These are phyloP conservation scores for Styphnolobium japonicum DNA, from an alignment of 306 rosid genomes.

Conservation along the genomic window DNA sequence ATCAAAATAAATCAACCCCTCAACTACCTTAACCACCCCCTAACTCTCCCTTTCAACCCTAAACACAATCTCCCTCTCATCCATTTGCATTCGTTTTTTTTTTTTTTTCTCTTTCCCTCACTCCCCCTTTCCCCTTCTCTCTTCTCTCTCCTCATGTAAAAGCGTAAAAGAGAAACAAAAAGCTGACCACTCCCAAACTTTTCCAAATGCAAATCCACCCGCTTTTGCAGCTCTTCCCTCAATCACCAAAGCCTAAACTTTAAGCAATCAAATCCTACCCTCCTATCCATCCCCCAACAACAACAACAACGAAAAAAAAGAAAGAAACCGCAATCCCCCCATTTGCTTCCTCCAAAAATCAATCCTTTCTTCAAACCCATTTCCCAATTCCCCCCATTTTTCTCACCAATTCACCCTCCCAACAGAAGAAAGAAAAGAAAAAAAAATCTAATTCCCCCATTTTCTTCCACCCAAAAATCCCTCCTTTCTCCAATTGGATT, in stretches of 20 bases:
- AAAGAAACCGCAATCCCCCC: neutral
- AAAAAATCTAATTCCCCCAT: neutral
- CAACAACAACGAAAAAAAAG: neutral
- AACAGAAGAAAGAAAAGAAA: neutral
- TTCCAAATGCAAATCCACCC: constrained; percentile 37
- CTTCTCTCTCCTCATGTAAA: constrained; percentile 11
- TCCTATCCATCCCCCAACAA: neutral
- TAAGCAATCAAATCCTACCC: constrained; percentile 35
- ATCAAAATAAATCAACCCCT: constrained; percentile 10
- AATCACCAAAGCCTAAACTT: constrained; percentile 39
- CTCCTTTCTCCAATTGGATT: neutral
- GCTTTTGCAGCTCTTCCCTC: constrained; percentile 29
- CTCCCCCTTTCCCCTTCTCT: neutral
- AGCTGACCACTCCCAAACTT: constrained; percentile 31
- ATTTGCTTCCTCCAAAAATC: neutral
- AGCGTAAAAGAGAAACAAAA: constrained; percentile 28
- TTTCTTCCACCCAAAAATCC: neutral
- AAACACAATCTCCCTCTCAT: neutral
- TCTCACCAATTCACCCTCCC: neutral
- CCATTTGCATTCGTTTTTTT: neutral
- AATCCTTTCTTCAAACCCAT: constrained; percentile 1
- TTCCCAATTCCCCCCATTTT: neutral
- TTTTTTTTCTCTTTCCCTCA: neutral
- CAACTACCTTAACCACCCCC: constrained; percentile 38
- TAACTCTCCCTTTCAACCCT: constrained; percentile 29